These are phyloP conservation scores for Plasmodium knowlesi DNA, from an alignment of 169 alveolate species.

Conservation along the genomic window DNA sequence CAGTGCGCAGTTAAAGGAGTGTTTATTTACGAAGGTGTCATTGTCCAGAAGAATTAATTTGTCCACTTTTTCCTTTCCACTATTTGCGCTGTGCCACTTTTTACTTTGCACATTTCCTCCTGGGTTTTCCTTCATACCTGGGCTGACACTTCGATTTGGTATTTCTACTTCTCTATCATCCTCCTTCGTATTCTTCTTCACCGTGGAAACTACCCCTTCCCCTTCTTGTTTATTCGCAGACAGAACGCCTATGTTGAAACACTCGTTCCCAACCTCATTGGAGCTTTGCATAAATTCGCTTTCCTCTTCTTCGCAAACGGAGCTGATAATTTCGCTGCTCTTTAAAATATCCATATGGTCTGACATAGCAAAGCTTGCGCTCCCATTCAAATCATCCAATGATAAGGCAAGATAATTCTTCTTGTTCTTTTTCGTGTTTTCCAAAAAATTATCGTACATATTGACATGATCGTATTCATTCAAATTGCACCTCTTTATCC, in stretches of 20 bases:
- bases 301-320: background rate
- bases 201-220: too few species aligned
- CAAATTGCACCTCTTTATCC: slow-evolving; percentile 41
- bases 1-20: slow-evolving; percentile 64
- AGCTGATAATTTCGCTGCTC: background rate
- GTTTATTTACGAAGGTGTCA: slow-evolving; percentile 70
- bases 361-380: slow-evolving; percentile 52
- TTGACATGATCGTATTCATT: slow-evolving; percentile 77
- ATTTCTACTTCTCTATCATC: background rate
- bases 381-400: slow-evolving; percentile 92
- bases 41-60: slow-evolving; percentile 43
- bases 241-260: too few species aligned
- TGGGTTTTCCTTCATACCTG: background rate
- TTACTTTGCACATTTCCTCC: slow-evolving; percentile 88
- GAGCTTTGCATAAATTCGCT: background rate
- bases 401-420: slow-evolving; percentile 91
- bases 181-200: background rate
- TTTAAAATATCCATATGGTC: slow-evolving; percentile 7
- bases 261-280: too few species aligned
- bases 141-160: background rate
- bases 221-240: background rate
- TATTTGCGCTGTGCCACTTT: slow-evolving; percentile 18
- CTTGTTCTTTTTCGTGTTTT: slow-evolving; percentile 91
- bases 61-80: slow-evolving; percentile 13
- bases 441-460: slow-evolving; percentile 79